These are phyloP conservation scores for Pseudozyma flocculosa DNA, from an alignment of 1,284 basidiomycete genomes.

Conservation along the genomic window DNA sequence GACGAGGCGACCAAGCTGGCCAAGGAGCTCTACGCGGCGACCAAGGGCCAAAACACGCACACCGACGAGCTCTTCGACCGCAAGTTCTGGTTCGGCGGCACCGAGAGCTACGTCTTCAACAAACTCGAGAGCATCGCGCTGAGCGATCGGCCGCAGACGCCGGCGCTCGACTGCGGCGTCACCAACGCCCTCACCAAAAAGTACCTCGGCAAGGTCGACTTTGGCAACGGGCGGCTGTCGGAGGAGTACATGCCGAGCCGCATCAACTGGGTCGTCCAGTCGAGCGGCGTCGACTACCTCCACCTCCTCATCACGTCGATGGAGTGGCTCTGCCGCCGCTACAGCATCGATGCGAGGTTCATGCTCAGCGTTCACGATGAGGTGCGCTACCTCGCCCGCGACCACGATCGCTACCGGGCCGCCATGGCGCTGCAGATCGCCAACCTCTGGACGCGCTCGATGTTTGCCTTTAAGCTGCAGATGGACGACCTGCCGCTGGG, in stretches of 20 bases:
- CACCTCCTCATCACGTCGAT: constrained; percentile 94
- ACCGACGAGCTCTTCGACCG: constrained; percentile 56
- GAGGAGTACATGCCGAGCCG: constrained; percentile 90
- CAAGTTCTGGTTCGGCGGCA: constrained; percentile 95
- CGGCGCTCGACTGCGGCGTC: constrained; percentile 89
- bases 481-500: constrained; percentile 92
- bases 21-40: constrained; percentile 83
- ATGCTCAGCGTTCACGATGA: constrained; percentile 98
- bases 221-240: constrained; percentile 64
- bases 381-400: constrained; percentile 85
- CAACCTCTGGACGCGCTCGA: constrained; percentile 89
- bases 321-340: constrained; percentile 80
- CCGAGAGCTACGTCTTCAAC: constrained; percentile 98
- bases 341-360: constrained; percentile 85
- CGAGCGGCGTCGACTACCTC: constrained; percentile 95
- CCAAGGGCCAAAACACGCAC: constrained; percentile 71
- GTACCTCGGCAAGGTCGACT: constrained; percentile 67
- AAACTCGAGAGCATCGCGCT: constrained; percentile 93
- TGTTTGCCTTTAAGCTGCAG: constrained; percentile 89
- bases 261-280: constrained; percentile 99
- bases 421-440: constrained; percentile 93
- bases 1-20: constrained; percentile 80
- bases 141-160: constrained; percentile 82
- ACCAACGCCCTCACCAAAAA: constrained; percentile 87
- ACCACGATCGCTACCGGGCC: constrained; percentile 82